Evolutionary conservation across 2,329 filamentous ascomycete species (phyloP).

Genomic region (Aspergillus ustus): DNA sequence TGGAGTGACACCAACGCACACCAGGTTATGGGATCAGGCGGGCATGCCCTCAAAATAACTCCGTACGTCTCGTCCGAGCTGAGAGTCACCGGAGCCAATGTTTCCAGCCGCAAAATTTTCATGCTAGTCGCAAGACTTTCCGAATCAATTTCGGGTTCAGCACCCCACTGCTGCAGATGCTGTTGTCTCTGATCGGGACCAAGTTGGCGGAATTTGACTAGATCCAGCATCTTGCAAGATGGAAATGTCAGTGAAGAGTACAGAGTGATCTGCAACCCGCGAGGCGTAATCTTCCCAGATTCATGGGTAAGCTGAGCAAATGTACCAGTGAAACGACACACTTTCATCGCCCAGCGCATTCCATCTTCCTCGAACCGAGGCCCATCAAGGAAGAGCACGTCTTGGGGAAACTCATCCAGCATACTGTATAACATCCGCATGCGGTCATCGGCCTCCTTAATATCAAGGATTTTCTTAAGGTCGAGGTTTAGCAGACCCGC

Average conservation of each 20-base stretch:
- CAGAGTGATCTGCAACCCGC: not conserved
- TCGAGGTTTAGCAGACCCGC: slow-evolving; percentile 1
- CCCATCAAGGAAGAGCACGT: not conserved
- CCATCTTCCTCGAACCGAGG: not conserved
- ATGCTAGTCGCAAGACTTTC: not conserved
- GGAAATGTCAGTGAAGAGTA: not conserved
- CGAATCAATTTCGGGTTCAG: not conserved
- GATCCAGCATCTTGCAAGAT: not conserved
- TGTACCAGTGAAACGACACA: not conserved
- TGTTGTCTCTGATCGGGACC: not conserved
- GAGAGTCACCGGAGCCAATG: not conserved
- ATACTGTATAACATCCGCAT: not conserved
- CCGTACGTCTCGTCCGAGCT: not conserved
- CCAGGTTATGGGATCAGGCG: not conserved
- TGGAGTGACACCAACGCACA: not conserved
- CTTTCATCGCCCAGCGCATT: not conserved
- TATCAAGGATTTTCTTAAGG: not conserved
- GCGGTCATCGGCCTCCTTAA: slow-evolving; percentile 5
- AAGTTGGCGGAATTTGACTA: not conserved
- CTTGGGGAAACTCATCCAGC: not conserved
- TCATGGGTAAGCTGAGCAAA: not conserved
- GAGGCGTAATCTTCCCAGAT: not conserved
- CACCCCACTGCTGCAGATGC: not conserved
- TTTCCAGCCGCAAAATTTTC: not conserved
- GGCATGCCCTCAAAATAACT: not conserved